phyloP scores from a whole-genome alignment of 179 eudicot genomes.

The Pouteria campechiana region DNA sequence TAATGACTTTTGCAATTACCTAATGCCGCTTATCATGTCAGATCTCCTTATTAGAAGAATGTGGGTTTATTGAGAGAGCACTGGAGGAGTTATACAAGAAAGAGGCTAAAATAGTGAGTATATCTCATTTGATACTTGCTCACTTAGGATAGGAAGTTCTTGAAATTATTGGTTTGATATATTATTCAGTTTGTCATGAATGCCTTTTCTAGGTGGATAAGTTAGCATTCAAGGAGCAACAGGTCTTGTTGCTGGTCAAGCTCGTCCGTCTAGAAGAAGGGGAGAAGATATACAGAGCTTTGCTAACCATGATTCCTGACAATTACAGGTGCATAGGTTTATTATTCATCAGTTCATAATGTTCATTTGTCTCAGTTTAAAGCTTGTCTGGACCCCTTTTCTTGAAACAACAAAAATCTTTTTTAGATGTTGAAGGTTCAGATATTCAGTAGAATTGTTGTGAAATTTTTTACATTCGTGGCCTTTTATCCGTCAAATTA shows the following conservation, averaged over 20 bases:
- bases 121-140: too few relatives aligned
- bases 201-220: constrained; percentile 62
- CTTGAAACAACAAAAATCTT: too few relatives aligned
- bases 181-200: not conserved
- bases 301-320: constrained; percentile 96
- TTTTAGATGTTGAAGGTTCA: too few relatives aligned
- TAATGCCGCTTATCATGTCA: constrained; percentile 8
- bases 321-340: constrained; percentile 58
- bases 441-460: too few relatives aligned
- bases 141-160: too few relatives aligned
- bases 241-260: constrained; percentile 80
- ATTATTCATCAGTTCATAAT: too few relatives aligned
- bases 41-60: constrained; percentile 88
- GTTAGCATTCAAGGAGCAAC: constrained; percentile 75
- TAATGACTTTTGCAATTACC: not conserved
- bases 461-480: too few relatives aligned
- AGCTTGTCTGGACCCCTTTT: too few relatives aligned
- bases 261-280: constrained; percentile 66
- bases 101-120: constrained; percentile 76
- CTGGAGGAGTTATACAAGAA: constrained; percentile 72
- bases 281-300: constrained; percentile 46
- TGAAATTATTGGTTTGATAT: too few relatives aligned
- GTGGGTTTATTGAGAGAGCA: constrained; percentile 70
- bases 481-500: too few relatives aligned
- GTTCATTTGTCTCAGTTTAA: too few relatives aligned